Base-by-base conservation (phyloP, 345 rosid species). In the Nephelium lappaceum region DNA sequence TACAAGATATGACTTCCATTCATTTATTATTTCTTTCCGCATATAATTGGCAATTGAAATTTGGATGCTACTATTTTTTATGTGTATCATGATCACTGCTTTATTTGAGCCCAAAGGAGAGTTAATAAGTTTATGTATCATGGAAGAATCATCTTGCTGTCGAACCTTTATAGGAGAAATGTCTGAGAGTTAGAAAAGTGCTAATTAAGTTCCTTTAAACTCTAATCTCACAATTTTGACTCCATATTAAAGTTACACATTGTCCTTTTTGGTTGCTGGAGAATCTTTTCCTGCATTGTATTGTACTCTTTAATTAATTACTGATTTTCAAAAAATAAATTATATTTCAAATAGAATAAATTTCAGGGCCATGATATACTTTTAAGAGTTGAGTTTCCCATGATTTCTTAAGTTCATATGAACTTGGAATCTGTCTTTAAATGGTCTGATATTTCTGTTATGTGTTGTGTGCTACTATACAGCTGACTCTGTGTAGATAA, bases 171-270 rank as follows among this genome's bases (percentile, higher is more conserved):
- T 51, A 51, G 0, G 4, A 27, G 11, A 51, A 11, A 27, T 49
- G 19, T 16, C 16, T 51, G 62, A 31, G n/a, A 71, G 53, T 19
- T 19, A 12, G 60, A 43, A n/a, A 38, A 57, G 42, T 21, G 58
- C 21, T 74, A 51, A 63, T 39, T 45, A 24, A 68, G 49, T n/a
- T 69, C 55, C 43, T 71, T 71, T 39, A 11, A 71, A 18, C 63
- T 1, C 18, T 41, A 10, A 58, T 42, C 24, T 47, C 18, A 6
- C 58, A 15, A n/a, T 1, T 38, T 61, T 42, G 69, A 27, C 58
- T 43, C 68, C 69, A 12, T 41, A 73, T 10, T 41, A 15, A 15
- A 12, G 67, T 66, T 41, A 14, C 41, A 6, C 45, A 42, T 57
- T 53, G 42, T 9, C 36, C 25, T 41, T 61, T 4, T 21, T 23